Evolutionary conservation across 371 early-diverging fungal species (phyloP), one percentile per base, ranked within the genome.

Genomic region (Rhizomucor miehei): DNA sequence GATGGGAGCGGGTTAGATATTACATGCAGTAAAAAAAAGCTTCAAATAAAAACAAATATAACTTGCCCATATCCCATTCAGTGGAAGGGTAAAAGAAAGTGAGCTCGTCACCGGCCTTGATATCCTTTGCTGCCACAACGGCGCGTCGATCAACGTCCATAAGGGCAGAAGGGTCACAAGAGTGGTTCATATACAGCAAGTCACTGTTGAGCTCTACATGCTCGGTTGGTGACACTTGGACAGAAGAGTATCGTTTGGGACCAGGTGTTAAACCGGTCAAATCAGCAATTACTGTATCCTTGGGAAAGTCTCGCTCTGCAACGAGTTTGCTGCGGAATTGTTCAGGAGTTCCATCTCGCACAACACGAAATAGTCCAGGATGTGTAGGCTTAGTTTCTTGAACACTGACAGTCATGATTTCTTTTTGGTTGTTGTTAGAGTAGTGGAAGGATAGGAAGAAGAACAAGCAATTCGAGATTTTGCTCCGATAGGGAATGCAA

Each of bases 21-120:
- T n/a, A n/a, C n/a, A n/a, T n/a, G 41, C 19, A 16, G n/a, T 3
- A 24, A 55, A 17, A 43, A 41, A 25, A 37, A 47, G 29, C 21
- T 25, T n/a, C 19, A 23, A 34, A 39, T 41, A 43, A 29, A n/a
- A n/a, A n/a, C n/a, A n/a, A n/a, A n/a, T n/a, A n/a, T n/a, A n/a
- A 41, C 41, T 64, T 66, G 71, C 71, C 83, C 93, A 92, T 92
- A 63, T 87, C 88, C 89, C 90, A 92, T 63, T 92, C 92, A 24
- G 87, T 88, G 20, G 82, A 79, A 29, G 91, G 91, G 58, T 92
- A 92, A 65, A 90, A 90, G 69, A 92, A 90, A 13, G 88, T 86
- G 55, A 90, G 35, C 60, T 86, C 89, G 50, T 86, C 87, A 19
- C 89, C 89, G 37, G 69, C 67, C 51, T 69, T 65, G 47, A 86